Base-by-base conservation (phyloP, 139 green algal genomes). In the Chlamydomonas incerta region DNA sequence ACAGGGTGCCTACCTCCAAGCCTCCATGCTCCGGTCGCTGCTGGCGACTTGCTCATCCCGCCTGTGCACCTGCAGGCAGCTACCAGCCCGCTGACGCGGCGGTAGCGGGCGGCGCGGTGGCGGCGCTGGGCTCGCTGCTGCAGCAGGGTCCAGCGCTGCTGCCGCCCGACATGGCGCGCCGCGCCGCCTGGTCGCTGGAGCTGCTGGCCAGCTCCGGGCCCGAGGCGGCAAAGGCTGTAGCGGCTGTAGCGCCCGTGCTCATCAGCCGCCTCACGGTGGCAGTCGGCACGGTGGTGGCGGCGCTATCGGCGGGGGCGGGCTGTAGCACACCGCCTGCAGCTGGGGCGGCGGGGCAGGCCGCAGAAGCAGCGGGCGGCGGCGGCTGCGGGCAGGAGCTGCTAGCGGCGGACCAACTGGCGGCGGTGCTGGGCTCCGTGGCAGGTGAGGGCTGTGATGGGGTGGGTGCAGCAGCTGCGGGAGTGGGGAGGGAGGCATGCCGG, bases 381-480 rank as follows among this genome's bases (percentile, higher is more conserved):
- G 60, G n/a, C 20, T 20, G 46, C 63, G 77, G 33, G 6, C 63
- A n/a, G 31, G 66, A 20, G 23, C 50, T 75, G 46, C 79, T 85
- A 31, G 31, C 28, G 23, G 79, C 65, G n/a, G 46, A 72, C 31
- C 79, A 85, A 50, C 50, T 85, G 47, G 66, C 79, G 26, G 66
- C 65, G 9, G 33, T 35, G n/a, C 11, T 85, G 23, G 79, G 79
- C 23, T 47, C 63, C 5, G 62, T 75, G 23, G 79, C 79, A 55
- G 79, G 79, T 85, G 26, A 29, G 18, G 70, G 23, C 34, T 28
- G 18, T 62, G n/a, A n/a, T n/a, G n/a, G n/a, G n/a, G n/a, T n/a
- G n/a, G n/a, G n/a, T n/a, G n/a, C n/a, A n/a, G n/a, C n/a, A n/a
- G n/a, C n/a, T n/a, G n/a, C n/a, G n/a, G n/a, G n/a, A n/a, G n/a